Evolutionary conservation across 2,329 filamentous ascomycete genomes (phyloP), one percentile per base, ranked within the genome.

Genomic region (Setomelanomma holmii): DNA sequence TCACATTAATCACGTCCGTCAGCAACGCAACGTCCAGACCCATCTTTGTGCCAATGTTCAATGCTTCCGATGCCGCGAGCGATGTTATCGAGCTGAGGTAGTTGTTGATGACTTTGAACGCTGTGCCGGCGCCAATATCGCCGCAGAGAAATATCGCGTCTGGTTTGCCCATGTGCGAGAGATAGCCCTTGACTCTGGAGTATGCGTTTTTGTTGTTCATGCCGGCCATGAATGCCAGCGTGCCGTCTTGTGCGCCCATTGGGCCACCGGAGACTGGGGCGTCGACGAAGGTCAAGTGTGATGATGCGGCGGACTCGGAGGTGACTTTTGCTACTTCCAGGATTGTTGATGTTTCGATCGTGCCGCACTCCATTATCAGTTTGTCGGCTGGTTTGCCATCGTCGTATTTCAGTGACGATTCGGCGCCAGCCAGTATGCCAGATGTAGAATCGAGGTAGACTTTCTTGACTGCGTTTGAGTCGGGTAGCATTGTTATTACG

Each of bases 261-360:
- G 96, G 92, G 24, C 93, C 93, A 40, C 93, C 93, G 0, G 93
- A 97, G 85, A 98, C 96, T 38, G 93, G 93, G 3, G 93, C 93
- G 71, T 98, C 95, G 49, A 96, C 87, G 65, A 97, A 97, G 79
- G 55, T 89, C 87, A 72, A 86, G 81, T 2, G 83, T 78, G 1
- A 84, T 83, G 14, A 82, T 3, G 68, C 63, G 2, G 60, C 49
- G 4, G 58, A 56, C 27, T 69, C 67, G 7, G 79, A 82, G 1
- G 95, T 86, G 10, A 84, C 81, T 55, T 85, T 82, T n/a, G 91
- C 90, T 4, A 97, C 87, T 60, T 86, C 82, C 24, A 86, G 85
- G 0, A 93, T 96, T 2, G 91, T 90, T 3, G 86, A 84, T 0
- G 92, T 92, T 74, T 98, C 93, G 67, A 98, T 98, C n/a, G 93